Base-by-base conservation (phyloP, 176 grass and related monocot genomes). In the Oryza glaberrima region DNA sequence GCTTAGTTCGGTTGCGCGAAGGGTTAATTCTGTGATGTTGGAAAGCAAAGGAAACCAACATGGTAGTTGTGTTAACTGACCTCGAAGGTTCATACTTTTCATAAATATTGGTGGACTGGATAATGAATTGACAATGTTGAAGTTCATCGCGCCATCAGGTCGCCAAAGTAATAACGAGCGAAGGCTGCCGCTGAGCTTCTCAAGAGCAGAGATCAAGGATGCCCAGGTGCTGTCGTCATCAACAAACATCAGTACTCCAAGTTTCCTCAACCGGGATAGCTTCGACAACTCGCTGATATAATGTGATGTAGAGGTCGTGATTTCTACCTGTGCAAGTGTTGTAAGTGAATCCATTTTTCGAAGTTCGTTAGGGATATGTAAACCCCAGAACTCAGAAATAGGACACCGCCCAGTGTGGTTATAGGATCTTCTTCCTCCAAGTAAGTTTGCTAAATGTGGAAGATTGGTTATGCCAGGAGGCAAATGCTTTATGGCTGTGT, bases 181-280 rank as follows among this genome's bases (percentile, higher is more conserved):
- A 17, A 89, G 41, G 30, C 2, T 64, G n/a, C 41, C 9, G 3
- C 77, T 71, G 28, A 85, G 51, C 15, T 81, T 65, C 52, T 6
- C 70, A 81, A 85, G 49, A 20, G 40, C 70, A 80, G 40, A 23
- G 6, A 81, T 40, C 49, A 89, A 85, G 52, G 82, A 85, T 69
- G 17, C 14, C 82, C 88, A 85, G 6, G 35, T 71, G 8, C 12
- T 81, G 65, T 89, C 71, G 64, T 89, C 88, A 13, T 89, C 77
- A 76, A 85, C 65, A 76, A 89, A 85, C 77, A 89, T 89, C 88
- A 85, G 77, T 54, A 85, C 77, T 1, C 77, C 82, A 70, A 89
- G 71, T 72, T 85, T 89, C 41, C 22, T 81, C 82, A 89, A 85
- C 23, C 9, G 65, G 16, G 77, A 71, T 17, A 89, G 17, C 2